Base-by-base conservation (phyloP, 306 rosid genomes). In the Lathyrus aphaca region DNA sequence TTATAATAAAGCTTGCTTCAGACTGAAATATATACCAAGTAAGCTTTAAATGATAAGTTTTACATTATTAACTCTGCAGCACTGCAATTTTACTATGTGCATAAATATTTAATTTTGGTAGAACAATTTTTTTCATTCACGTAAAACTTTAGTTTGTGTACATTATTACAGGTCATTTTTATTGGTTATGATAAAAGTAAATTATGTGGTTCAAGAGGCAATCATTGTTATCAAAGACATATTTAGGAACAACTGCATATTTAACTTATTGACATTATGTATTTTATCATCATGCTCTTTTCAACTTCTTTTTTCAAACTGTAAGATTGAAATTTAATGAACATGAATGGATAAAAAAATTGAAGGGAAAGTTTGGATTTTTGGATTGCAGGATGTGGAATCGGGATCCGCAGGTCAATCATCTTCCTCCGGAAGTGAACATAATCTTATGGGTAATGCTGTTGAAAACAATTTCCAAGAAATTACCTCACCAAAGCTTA, bases 141-240 rank as follows among this genome's bases (percentile, higher is more conserved):
- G 30, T 59, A 44, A 59, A 71, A 45, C 66, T 63, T 67, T 45
- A 43, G 69, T n/a, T n/a, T n/a, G n/a, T n/a, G 19, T 54, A 38
- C 46, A 60, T 63, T 48, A 54, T n/a, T 19, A 40, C 21, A 8
- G 30, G 23, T 27, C 30, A 72, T 40, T 78, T 74, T 65, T 27
- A 57, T 58, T 49, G 62, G 82, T 39, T 59, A 53, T 51, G 14
- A 30, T 72, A 17, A 95, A 95, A 87, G 99, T 95, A 57, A 95
- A 95, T 68, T 91, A 95, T 75, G 99, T 95, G 77, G 99, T 95
- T 79, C 99, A 95, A 82, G 99, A 95, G 85, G 99, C 99, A 54
- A 95, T 95, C 80, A 95, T 95, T 80, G 97, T 95, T 69, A 95
- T 95, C 85, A 95, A 95, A 90, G 99, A 95, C 84, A 95, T 91